These are phyloP conservation scores for Trametes punicea DNA, from an alignment of 768 basidiomycete genomes.

Conservation along the genomic window DNA sequence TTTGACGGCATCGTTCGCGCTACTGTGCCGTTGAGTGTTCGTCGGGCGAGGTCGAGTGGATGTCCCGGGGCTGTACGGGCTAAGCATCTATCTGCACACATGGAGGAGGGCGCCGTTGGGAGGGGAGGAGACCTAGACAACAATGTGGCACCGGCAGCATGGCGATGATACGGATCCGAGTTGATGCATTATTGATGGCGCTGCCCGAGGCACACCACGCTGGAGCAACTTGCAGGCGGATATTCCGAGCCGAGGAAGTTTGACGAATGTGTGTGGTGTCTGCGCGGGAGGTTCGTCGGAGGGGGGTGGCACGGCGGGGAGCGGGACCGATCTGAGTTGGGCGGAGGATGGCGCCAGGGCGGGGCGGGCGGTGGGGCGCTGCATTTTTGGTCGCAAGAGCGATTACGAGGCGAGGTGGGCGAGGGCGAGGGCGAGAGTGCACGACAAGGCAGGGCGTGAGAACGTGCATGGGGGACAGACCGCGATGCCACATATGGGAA, in stretches of 20 bases:
- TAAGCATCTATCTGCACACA: background rate
- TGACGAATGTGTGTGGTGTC: slow-evolving; percentile 14
- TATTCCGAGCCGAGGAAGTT: no score
- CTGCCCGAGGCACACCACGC: background rate
- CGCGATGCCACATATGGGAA: slow-evolving; percentile 5
- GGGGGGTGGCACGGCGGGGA: background rate
- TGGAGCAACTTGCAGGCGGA: background rate
- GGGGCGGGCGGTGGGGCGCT: background rate
- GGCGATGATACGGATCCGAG: no score
- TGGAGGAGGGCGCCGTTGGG: background rate
- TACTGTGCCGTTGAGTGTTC: background rate
- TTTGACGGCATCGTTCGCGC: background rate
- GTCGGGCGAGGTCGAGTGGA: background rate
- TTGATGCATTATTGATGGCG: no score
- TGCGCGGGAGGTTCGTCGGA: background rate
- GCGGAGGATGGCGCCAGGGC: background rate
- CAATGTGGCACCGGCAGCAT: no score
- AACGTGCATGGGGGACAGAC: slow-evolving; percentile 6
- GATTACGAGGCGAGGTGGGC: background rate
- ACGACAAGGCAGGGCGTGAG: slow-evolving; percentile 9
- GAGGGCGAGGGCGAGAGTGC: background rate
- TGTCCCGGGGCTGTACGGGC: background rate
- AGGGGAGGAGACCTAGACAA: background rate
- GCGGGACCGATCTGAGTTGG: background rate
- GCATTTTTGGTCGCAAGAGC: background rate